phyloP scores from a whole-genome alignment of 352 stramenopile genomes.

The Globisporangium spiculum region DNA sequence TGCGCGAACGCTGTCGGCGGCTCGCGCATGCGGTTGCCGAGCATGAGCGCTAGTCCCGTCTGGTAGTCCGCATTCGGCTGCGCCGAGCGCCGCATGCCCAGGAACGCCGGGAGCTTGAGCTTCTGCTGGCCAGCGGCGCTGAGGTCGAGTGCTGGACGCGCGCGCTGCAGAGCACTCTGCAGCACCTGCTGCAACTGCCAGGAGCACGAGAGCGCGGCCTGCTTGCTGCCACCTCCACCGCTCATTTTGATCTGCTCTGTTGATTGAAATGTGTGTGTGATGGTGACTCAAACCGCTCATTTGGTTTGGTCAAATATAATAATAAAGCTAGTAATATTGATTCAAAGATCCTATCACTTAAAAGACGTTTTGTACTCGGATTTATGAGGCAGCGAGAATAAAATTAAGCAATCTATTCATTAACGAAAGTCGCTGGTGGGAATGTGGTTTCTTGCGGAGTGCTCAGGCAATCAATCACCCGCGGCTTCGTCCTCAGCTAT shows the following conservation, averaged over 20 bases:
- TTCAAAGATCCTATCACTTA: neutral
- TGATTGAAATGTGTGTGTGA: neutral
- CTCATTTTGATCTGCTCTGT: conserved; percentile 11
- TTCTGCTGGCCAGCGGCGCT: conserved; percentile 12
- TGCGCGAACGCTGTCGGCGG: conserved; percentile 41
- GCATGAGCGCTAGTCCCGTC: conserved; percentile 59
- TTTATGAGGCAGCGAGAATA: neutral
- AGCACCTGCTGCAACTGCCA: conserved; percentile 48
- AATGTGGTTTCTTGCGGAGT: neutral
- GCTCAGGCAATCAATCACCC: neutral
- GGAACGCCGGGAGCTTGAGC: conserved; percentile 30
- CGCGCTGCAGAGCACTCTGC: conserved; percentile 31
- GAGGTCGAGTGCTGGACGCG: conserved; percentile 32
- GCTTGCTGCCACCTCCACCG: conserved; percentile 8
- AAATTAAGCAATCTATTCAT: conserved; percentile 1
- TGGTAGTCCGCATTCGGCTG: conserved; percentile 75
- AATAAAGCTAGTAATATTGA: neutral
- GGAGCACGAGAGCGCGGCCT: conserved; percentile 42
- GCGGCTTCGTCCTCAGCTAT: neutral
- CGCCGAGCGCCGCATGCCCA: conserved; percentile 66
- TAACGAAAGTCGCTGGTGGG: neutral
- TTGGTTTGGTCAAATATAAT: neutral
- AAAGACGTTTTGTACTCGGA: neutral
- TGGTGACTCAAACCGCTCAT: neutral
- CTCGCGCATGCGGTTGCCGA: conserved; percentile 44